phyloP scores from a whole-genome alignment of 1,139 yeast species.

The Geotrichum bryndzae region DNA sequence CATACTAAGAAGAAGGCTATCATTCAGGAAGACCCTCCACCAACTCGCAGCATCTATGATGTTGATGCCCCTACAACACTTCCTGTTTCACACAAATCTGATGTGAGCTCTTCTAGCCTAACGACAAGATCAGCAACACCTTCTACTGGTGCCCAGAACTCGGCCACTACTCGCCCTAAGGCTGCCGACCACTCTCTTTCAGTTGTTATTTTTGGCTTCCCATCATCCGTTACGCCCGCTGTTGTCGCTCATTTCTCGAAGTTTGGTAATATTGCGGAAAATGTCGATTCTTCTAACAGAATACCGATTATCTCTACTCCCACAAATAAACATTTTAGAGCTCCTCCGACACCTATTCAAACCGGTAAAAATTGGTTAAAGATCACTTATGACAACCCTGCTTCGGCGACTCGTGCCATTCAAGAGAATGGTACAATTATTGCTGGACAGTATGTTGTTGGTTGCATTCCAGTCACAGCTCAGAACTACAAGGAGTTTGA shows the following conservation, averaged over 20 bases:
- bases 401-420: conserved; percentile 75
- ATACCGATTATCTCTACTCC: conserved; percentile 13
- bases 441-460: conserved; percentile 59
- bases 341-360: conserved; percentile 50
- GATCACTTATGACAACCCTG: conserved; percentile 69
- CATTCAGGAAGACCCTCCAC: conserved; percentile 34
- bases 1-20: conserved; percentile 21
- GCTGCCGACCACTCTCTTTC: conserved; percentile 39
- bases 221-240: conserved; percentile 61
- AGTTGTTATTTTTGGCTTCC: conserved; percentile 82
- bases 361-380: conserved; percentile 88
- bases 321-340: conserved; percentile 9
- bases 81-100: conserved; percentile 2
- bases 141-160: conserved; percentile 3
- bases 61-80: conserved; percentile 1
- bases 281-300: conserved; percentile 42
- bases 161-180: conserved; percentile 8
- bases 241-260: conserved; percentile 71
- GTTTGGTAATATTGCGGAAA: conserved; percentile 76
- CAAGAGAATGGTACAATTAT: conserved; percentile 72
- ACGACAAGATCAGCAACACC: conserved; percentile 13
- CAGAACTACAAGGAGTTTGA: conserved; percentile 23
- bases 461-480: conserved; percentile 63
- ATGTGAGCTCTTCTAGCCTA: conserved; percentile 18
- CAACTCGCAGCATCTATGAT: conserved; percentile 34